phyloP scores from a whole-genome alignment of 768 basidiomycete species.

The Antrodiella citrinella region DNA sequence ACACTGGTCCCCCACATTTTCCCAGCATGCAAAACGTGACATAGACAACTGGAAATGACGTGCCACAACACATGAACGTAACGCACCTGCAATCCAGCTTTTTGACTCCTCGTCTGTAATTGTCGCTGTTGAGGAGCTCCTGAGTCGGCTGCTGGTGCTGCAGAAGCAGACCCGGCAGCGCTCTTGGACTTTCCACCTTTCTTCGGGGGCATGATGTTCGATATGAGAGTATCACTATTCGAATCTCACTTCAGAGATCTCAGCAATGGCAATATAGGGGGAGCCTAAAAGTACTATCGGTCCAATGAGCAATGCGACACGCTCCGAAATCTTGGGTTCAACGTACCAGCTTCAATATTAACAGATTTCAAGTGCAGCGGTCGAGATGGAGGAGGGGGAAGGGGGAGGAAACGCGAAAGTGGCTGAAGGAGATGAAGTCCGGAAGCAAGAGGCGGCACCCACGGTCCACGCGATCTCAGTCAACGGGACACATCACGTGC shows the following conservation, averaged over 20 bases:
- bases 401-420: background rate
- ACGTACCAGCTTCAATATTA: background rate
- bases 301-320: too few species aligned
- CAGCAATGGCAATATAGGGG: too few species aligned
- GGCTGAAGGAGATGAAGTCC: background rate
- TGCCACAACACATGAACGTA: slow-evolving; percentile 7
- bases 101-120: slow-evolving; percentile 68
- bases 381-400: background rate
- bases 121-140: slow-evolving; percentile 27
- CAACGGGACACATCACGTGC: background rate
- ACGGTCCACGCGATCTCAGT: background rate
- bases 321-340: too few species aligned
- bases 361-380: background rate
- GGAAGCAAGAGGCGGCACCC: background rate
- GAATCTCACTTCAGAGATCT: too few species aligned
- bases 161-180: slow-evolving; percentile 22
- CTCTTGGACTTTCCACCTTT: slow-evolving; percentile 56
- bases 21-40: background rate
- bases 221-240: too few species aligned
- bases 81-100: slow-evolving; percentile 80
- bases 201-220: background rate
- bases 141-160: slow-evolving; percentile 25
- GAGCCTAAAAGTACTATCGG: background rate
- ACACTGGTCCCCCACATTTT: too few species aligned
- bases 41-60: background rate